Conservation (phyloP, 768 basidiomycete genomes). For the Amanita thiersii region DNA sequence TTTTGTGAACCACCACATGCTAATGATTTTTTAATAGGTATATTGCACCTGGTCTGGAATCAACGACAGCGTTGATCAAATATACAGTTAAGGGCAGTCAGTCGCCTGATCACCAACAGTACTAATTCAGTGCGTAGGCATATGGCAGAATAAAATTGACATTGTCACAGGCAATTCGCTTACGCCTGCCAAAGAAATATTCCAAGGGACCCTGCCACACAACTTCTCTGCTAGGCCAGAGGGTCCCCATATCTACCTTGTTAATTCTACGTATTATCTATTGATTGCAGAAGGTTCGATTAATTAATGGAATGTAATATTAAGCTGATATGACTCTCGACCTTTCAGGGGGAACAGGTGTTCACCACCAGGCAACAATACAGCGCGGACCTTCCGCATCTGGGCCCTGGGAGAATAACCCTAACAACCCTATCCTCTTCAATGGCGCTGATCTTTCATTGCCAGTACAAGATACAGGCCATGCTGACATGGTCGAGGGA, state of each 20-base stretch:
- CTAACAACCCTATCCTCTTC: constrained; percentile 29
- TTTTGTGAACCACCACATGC: too few species aligned
- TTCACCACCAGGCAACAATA: too few species aligned
- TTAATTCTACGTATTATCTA: constrained; percentile 31
- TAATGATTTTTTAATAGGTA: too few species aligned
- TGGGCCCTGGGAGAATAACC: constrained; percentile 33
- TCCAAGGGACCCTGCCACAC: constrained; percentile 26
- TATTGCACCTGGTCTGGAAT: too few species aligned
- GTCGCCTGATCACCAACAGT: too few species aligned
- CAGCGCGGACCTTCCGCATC: constrained; percentile 29
- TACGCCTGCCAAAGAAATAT: too few species aligned
- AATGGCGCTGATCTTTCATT: constrained; percentile 26
- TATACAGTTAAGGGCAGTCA: too few species aligned
- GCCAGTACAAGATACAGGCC: constrained; percentile 31
- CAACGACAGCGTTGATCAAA: too few species aligned
- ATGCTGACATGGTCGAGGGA: constrained; percentile 27
- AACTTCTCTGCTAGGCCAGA: constrained; percentile 29
- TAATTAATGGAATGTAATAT: background rate
- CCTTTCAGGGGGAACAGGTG: constrained; percentile 30
- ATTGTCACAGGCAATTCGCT: constrained; percentile 26
- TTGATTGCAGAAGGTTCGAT: constrained; percentile 29
- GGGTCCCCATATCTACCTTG: constrained; percentile 30
- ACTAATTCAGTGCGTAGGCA: too few species aligned
- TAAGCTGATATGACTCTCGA: too few species aligned
- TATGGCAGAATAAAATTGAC: constrained; percentile 31